phyloP scores from a whole-genome alignment of 2,329 filamentous ascomycete genomes.

The Alternaria sp. region DNA sequence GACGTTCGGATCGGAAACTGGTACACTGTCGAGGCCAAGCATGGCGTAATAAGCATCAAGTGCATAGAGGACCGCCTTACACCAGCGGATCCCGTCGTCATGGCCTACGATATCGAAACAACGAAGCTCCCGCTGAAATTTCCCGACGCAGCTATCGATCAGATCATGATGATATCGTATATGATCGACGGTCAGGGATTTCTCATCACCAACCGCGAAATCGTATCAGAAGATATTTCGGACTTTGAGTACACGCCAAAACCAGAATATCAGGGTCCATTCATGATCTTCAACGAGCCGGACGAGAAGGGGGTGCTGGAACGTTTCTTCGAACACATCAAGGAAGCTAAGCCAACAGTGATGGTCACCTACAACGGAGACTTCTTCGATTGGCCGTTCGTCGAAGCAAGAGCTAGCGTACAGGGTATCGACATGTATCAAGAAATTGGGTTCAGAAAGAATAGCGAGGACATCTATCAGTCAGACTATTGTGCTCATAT shows the following conservation, averaged over 20 bases:
- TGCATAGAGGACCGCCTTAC: conserved; percentile 87
- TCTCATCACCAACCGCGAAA: conserved; percentile 95
- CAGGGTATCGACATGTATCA: conserved; percentile 99
- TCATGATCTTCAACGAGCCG: conserved; percentile 98
- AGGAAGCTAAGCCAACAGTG: conserved; percentile 90
- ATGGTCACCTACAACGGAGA: conserved; percentile 99
- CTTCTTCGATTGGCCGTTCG: conserved; percentile 99
- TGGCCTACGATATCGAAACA: conserved; percentile 99
- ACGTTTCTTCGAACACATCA: conserved; percentile 93
- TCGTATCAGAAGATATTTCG: conserved; percentile 94
- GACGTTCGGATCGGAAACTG: conserved; percentile 96
- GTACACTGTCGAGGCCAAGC: conserved; percentile 95
- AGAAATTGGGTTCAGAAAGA: conserved; percentile 96
- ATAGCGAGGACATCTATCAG: conserved; percentile 94
- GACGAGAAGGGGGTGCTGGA: conserved; percentile 88
- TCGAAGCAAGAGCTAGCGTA: conserved; percentile 89
- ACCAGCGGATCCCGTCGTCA: conserved; percentile 93
- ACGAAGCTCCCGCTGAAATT: conserved; percentile 96
- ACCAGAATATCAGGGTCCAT: conserved; percentile 91
- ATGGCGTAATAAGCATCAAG: conserved; percentile 81
- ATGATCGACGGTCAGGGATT: conserved; percentile 99
- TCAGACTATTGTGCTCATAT: conserved; percentile 96
- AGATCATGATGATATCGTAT: conserved; percentile 99
- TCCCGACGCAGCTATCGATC: conserved; percentile 90
- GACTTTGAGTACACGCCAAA: conserved; percentile 99